These are phyloP conservation scores for Lipomyces chichibuensis DNA, from an alignment of 805 yeast genomes.

Conservation along the genomic window DNA sequence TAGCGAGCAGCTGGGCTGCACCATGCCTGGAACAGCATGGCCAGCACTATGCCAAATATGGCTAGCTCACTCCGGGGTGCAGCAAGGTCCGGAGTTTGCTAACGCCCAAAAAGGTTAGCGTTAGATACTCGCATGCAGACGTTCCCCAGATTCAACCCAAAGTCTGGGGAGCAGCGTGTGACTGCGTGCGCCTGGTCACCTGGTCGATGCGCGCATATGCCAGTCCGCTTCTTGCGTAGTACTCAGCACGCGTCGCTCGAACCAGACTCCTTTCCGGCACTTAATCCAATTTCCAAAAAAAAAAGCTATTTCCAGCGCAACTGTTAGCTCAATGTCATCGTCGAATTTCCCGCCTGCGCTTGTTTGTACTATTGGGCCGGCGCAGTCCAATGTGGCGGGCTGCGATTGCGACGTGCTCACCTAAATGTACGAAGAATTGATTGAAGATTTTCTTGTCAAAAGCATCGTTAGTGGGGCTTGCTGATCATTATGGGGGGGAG, in stretches of 20 bases:
- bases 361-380: too few relatives aligned
- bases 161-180: not conserved
- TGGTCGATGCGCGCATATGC: not conserved
- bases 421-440: too few relatives aligned
- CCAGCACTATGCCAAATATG: not conserved
- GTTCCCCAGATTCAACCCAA: not conserved
- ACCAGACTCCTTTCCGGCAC: too few relatives aligned
- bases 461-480: too few relatives aligned
- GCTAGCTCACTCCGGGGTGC: not conserved
- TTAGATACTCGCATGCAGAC: not conserved
- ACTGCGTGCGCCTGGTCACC: not conserved
- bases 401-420: too few relatives aligned
- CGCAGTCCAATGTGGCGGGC: too few relatives aligned
- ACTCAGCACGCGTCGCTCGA: not conserved
- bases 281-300: too few relatives aligned
- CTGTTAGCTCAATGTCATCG: too few relatives aligned
- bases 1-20: not conserved
- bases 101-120: not conserved
- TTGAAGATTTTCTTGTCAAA: too few relatives aligned
- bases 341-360: too few relatives aligned
- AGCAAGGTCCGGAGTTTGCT: not conserved
- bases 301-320: too few relatives aligned
- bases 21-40: not conserved
- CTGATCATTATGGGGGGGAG: too few relatives aligned
- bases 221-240: not conserved